Evolutionary conservation across 495 filamentous ascomycete genomes (phyloP), one percentile per base, ranked within the genome.

Genomic region (Aspergillus sparsus): DNA sequence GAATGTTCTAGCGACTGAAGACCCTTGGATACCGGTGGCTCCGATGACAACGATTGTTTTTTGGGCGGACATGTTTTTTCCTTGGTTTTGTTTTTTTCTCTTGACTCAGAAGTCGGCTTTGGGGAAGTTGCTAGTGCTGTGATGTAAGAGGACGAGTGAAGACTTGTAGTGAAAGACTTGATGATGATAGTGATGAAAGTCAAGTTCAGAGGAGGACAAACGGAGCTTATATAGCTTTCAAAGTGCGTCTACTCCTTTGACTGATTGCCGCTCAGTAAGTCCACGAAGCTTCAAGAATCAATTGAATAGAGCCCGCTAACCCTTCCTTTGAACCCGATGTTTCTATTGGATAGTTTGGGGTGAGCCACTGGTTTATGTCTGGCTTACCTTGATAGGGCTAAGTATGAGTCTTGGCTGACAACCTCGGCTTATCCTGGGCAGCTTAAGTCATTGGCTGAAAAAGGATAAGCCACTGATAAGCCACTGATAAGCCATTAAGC

Each of bases 1-100:
- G 57, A 81, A 74, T 21, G 67, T 62, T 9, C 65, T 57, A 27
- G 76, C 73, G 10, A 82, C 75, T 7, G 79, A 81, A n/a, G 69
- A 74, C 34, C 80, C 80, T 69, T 86, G 86, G 12, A 77, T 74
- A 16, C 71, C 72, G 7, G 68, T 71, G n/a, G 70, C 66, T 34
- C 72, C 72, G 47, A 71, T 61, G 9, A 74, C 56, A 11, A 63
- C 64, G 41, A 74, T 69, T 37, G 53, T 68, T 55, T 71, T 72
- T 32, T 47, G 1, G 44, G 44, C 1, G 21, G 55, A 56, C 57
- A 7, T 45, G 41, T 27, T 34, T 3, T 41, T 41, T 41, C 37
- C 4, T 41, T 9, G 37, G 41, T 27, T 34, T 3, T 41, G 1
- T 41, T n/a, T n/a, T n/a, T n/a, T n/a, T n/a, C n/a, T n/a, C n/a